Base-by-base conservation (phyloP, 768 basidiomycete genomes). In the Trametes maxima region DNA sequence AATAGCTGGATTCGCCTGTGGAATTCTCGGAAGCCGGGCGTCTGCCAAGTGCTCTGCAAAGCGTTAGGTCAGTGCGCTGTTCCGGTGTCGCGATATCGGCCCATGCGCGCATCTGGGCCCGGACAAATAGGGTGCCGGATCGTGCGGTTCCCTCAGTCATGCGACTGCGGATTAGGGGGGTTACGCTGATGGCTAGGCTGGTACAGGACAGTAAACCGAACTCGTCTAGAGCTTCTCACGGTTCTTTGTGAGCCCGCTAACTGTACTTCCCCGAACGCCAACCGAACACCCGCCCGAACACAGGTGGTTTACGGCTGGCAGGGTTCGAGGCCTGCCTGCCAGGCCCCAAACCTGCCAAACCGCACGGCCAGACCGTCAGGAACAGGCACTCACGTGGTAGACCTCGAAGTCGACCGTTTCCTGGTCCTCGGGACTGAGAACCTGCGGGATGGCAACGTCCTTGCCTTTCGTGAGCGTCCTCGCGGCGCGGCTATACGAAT, bases 1-100 rank as follows among this genome's bases (percentile, higher is more conserved):
- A 97, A 98, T 51, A 98, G 71, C 74, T 98, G 97, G 90, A 97
- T 96, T 55, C 85, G 79, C 17, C 89, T 82, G 70, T 98, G 96
- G 62, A 93, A 94, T 74, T 96, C 94, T 70, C 80, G 82, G 76
- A 98, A 98, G 13, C 92, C 95, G 7, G 90, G 84, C 0, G 93
- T 92, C 59, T 85, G 74, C 85, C 92, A 95, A 21, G 87, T 95
- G 19, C 86, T 76, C 95, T 98, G 68, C 51, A 48, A 56, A 53
- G 37, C 49, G 36, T 24, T 37, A 16, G n/a, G 58, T 60, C 39
- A 68, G 57, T 55, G 11, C 10, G 22, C 10, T 47, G 36, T 57
- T 24, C 3, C 39, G 5, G 25, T 16, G 17, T 22, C 16, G 48
- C 42, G 40, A 56, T 47, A 16, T 56, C 22, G 14, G 33, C 44